Evolutionary conservation across 768 basidiomycete genomes (phyloP).

Genomic region (Tricholomella constricta): DNA sequence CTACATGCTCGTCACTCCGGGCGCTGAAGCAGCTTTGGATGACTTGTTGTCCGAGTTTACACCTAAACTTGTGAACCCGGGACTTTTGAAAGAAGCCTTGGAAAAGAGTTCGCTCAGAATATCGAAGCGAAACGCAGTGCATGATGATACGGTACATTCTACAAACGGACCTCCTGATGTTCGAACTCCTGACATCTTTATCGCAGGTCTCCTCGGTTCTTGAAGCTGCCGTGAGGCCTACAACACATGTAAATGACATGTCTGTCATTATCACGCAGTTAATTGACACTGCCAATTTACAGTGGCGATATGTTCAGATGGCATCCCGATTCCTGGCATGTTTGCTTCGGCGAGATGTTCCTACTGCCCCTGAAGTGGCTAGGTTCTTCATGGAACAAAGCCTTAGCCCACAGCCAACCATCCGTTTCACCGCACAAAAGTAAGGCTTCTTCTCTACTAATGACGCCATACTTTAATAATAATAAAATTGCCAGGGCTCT

Average conservation of each 20-base stretch:
- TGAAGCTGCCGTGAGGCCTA: slow-evolving; percentile 56
- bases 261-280: not conserved
- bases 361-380: slow-evolving; percentile 53
- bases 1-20: slow-evolving; percentile 50
- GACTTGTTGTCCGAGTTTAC: slow-evolving; percentile 56
- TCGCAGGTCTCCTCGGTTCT: slow-evolving; percentile 61
- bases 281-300: slow-evolving; percentile 8
- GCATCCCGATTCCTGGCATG: slow-evolving; percentile 61
- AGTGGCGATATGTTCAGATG: slow-evolving; percentile 86
- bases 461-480: slow-evolving; percentile 1
- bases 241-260: slow-evolving; percentile 65
- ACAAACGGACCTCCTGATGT: not conserved
- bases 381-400: slow-evolving; percentile 66
- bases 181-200: slow-evolving; percentile 12
- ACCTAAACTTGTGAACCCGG: slow-evolving; percentile 38
- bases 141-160: slow-evolving; percentile 50
- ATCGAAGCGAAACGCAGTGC: slow-evolving; percentile 45
- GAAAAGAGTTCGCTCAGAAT: slow-evolving; percentile 44
- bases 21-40: slow-evolving; percentile 48
- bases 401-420: slow-evolving; percentile 71
- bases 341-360: slow-evolving; percentile 64
- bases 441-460: slow-evolving; percentile 24
- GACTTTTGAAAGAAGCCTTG: slow-evolving; percentile 45
- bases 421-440: slow-evolving; percentile 67
- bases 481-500: no score